Base-by-base conservation (phyloP, 495 filamentous ascomycete species). In the Penicillium psychrofluorescens region DNA sequence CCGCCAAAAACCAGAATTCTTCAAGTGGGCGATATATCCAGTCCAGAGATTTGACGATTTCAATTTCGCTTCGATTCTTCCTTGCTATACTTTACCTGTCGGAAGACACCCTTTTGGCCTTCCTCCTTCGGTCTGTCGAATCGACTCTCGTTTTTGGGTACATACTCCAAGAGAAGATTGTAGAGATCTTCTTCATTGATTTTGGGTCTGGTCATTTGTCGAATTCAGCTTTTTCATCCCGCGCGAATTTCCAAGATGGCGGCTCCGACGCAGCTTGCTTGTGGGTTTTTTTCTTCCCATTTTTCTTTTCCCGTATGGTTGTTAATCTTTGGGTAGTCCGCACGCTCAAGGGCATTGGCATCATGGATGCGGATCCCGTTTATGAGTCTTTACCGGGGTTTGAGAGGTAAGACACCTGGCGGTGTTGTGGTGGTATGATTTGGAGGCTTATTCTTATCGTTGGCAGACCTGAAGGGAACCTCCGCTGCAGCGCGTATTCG, bases 401-500 rank as follows among this genome's bases (percentile, higher is more conserved):
- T 71, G 70, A 71, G 46, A 78, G 66, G 83, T 84, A 70, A 35
- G 70, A 40, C 34, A 29, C 42, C n/a, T 12, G 43, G 12, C 42
- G 11, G 36, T 27, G 7, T 4, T 1, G 15, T 16, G 1, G 15
- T 10, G 14, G 16, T 36, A 40, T 9, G 11, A 7, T 13, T 9
- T 58, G 32, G 41, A 45, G 58, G 32, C 63, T 58, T 61, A 29
- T 59, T 50, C n/a, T 29, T 31, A 16, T 38, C 35, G 31, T 40
- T 39, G 30, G 40, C 56, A 87, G 84, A 66, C 90, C 94, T 45
- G 85, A 95, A 74, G 91, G 90, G 62, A 96, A 89, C 68, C 76
- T 92, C 55, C 84, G 92, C 68, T 97, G 91, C 63, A 91, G 85
- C 68, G 80, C 78, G 52, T 98, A 97, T 74, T 96, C 91, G 48